Evolutionary conservation across 2,329 filamentous ascomycete genomes (phyloP).

Genomic region (Penicillium sp.): DNA sequence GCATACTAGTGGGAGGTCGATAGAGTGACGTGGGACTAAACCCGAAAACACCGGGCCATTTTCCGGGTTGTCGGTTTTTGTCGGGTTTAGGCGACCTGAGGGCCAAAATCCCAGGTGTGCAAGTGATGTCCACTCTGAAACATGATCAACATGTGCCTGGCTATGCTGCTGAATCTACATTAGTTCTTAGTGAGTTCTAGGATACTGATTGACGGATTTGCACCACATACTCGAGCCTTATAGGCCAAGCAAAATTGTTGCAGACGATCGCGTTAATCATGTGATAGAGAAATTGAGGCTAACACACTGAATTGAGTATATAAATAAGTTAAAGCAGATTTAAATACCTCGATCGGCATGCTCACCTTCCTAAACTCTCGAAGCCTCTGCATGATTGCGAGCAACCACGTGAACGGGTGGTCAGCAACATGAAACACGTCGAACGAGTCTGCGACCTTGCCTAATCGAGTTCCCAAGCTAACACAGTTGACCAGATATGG

Average conservation of each 20-base stretch:
- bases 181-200: not conserved
- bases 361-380: not conserved
- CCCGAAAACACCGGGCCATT: not conserved
- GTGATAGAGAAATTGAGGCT: not conserved
- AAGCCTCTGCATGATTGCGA: not conserved
- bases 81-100: not conserved
- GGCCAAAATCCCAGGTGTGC: not conserved
- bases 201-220: not conserved
- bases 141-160: not conserved
- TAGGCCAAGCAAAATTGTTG: not conserved
- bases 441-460: not conserved
- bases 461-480: not conserved
- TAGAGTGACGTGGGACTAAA: not conserved
- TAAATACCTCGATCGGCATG: not conserved
- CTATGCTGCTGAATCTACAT: not conserved
- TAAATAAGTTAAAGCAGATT: not conserved
- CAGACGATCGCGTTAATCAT: constrained; percentile 1
- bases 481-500: not conserved
- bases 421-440: constrained; percentile 1
- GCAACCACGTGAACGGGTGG: not conserved
- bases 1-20: not conserved
- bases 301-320: not conserved
- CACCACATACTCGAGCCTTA: not conserved
- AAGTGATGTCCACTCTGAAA: not conserved
- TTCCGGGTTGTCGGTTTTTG: not conserved